Percentiles rank a stretch among this genome's conserved stretches.
Evolutionary conservation across 805 yeast species (phyloP).

Genomic region (Kuraishia piskuri): DNA sequence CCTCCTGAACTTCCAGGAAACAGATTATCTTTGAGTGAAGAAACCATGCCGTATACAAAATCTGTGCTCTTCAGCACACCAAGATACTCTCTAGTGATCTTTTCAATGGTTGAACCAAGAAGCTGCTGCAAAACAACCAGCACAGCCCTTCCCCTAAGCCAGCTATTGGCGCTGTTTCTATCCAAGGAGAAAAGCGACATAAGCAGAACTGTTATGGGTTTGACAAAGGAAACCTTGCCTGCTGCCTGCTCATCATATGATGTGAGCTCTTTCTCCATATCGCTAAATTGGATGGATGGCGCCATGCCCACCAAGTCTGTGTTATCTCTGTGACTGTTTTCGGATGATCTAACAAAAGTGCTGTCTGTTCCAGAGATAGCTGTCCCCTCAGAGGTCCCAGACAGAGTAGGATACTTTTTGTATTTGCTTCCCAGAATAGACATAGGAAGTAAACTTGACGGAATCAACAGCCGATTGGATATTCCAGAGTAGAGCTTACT

Average conservation of each 20-base stretch:
- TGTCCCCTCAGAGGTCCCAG: not conserved
- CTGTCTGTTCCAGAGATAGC: not conserved
- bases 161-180: slow-evolving; percentile 43
- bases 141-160: slow-evolving; percentile 83
- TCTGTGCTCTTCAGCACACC: slow-evolving; percentile 32
- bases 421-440: not conserved
- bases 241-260: slow-evolving; percentile 34
- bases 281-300: slow-evolving; percentile 18
- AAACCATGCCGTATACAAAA: slow-evolving; percentile 32
- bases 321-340: not conserved
- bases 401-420: not conserved
- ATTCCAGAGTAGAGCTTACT: slow-evolving; percentile 23
- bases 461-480: slow-evolving; percentile 1
- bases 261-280: slow-evolving; percentile 47
- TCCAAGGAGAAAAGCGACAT: slow-evolving; percentile 61
- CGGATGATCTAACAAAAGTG: not conserved
- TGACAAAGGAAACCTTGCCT: slow-evolving; percentile 50
- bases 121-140: slow-evolving; percentile 76
- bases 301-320: not conserved
- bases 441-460: not conserved
- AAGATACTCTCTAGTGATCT: slow-evolving; percentile 41
- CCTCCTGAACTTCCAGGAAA: slow-evolving; percentile 41
- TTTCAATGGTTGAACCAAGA: slow-evolving; percentile 78
- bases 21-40: slow-evolving; percentile 18
- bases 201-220: slow-evolving; percentile 74